phyloP scores from a whole-genome alignment of 2,329 filamentous ascomycete genomes.

The Penicillium oxalicum region DNA sequence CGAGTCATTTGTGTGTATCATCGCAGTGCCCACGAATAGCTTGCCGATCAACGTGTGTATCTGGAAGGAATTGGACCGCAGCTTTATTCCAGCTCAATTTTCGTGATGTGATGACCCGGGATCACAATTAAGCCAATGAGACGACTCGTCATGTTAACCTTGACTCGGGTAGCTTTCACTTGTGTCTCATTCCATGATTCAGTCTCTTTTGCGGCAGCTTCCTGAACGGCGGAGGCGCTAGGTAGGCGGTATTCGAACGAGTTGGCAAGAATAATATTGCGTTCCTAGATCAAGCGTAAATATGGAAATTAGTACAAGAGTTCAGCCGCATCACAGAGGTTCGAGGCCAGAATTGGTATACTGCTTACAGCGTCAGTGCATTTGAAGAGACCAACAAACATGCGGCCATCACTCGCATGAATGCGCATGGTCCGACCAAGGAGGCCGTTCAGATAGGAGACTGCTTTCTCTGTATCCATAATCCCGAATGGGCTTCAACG shows the following conservation, averaged over 20 bases:
- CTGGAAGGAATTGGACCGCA: neutral
- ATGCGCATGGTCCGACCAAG: slow-evolving; percentile 75
- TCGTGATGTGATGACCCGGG: slow-evolving; percentile 76
- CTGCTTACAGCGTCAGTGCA: slow-evolving; percentile 79
- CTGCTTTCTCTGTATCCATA: slow-evolving; percentile 35
- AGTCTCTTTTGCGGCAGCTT: slow-evolving; percentile 34
- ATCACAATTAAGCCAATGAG: slow-evolving; percentile 87
- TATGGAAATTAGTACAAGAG: slow-evolving; percentile 5
- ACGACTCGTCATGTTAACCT: slow-evolving; percentile 71
- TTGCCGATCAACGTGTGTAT: too few species aligned
- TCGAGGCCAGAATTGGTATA: neutral
- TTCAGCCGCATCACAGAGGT: neutral
- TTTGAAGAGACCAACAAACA: slow-evolving; percentile 87
- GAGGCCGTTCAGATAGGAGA: slow-evolving; percentile 49
- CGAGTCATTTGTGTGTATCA: too few species aligned
- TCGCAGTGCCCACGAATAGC: too few species aligned
- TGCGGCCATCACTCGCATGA: slow-evolving; percentile 72
- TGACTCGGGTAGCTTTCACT: slow-evolving; percentile 36
- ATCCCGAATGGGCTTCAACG: slow-evolving; percentile 2
- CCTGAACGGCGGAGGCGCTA: slow-evolving; percentile 43
- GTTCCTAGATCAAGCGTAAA: slow-evolving; percentile 53
- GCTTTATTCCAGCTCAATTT: slow-evolving; percentile 76
- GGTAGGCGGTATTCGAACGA: slow-evolving; percentile 87
- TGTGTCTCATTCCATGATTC: slow-evolving; percentile 18
- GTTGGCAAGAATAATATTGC: slow-evolving; percentile 77